Conservation (phyloP, 306 rosid genomes). For the Myrica gale region DNA sequence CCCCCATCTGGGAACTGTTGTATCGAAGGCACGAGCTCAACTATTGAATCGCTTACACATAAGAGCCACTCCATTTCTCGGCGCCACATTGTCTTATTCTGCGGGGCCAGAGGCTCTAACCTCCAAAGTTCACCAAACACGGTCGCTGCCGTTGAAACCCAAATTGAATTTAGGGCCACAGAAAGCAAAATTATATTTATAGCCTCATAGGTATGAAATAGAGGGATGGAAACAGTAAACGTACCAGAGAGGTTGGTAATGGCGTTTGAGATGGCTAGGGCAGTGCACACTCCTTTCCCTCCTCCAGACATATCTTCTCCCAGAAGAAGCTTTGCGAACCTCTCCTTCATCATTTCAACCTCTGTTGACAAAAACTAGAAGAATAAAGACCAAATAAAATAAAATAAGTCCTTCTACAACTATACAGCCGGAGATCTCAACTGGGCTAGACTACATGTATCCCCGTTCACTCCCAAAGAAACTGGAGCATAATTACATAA, state of each 20-base stretch:
- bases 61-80: constrained; percentile 91
- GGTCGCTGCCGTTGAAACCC: constrained; percentile 56
- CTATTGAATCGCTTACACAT: constrained; percentile 83
- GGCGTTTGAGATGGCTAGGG: constrained; percentile 91
- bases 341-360: constrained; percentile 94
- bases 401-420: neutral
- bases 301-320: constrained; percentile 99
- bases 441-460: neutral
- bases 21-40: constrained; percentile 80
- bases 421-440: neutral
- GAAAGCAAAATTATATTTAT: neutral
- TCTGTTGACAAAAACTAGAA: constrained; percentile 33
- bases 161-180: constrained; percentile 12
- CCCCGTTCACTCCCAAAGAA: constrained; percentile 5
- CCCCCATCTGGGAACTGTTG: constrained; percentile 94
- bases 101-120: constrained; percentile 75
- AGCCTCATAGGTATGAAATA: neutral
- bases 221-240: constrained; percentile 8
- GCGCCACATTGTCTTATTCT: constrained; percentile 83
- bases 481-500: no score
- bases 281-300: constrained; percentile 98
- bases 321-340: constrained; percentile 80
- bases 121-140: constrained; percentile 95
- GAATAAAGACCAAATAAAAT: neutral
- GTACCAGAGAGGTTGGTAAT: constrained; percentile 92